Evolutionary conservation across 1,284 basidiomycete species (phyloP).

Genomic region (Malassezia furfur): DNA sequence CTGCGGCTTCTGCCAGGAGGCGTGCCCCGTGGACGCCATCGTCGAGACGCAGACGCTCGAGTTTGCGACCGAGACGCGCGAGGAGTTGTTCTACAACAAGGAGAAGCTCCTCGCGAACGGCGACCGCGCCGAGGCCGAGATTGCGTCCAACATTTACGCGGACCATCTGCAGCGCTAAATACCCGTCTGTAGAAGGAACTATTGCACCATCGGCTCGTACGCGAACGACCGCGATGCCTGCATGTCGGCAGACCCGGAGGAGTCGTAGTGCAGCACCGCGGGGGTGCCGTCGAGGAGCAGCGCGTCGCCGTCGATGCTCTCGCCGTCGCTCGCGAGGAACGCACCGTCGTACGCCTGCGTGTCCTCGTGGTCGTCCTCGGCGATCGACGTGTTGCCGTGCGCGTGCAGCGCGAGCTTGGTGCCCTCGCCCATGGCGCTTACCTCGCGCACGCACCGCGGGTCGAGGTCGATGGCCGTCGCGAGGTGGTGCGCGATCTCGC

Average conservation of each 20-base stretch:
- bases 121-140: constrained; percentile 86
- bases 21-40: constrained; percentile 98
- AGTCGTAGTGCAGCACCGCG: constrained; percentile 1
- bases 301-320: constrained; percentile 3
- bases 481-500: constrained; percentile 37
- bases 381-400: constrained; percentile 3
- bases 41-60: constrained; percentile 65
- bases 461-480: constrained; percentile 35
- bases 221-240: not conserved
- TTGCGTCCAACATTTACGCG: constrained; percentile 43
- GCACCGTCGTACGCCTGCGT: not conserved
- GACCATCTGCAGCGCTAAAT: constrained; percentile 43
- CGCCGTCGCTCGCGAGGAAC: not conserved
- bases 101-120: constrained; percentile 83
- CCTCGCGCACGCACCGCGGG: constrained; percentile 19
- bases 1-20: constrained; percentile 58
- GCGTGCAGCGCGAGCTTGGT: constrained; percentile 14
- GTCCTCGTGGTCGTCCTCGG: constrained; percentile 14
- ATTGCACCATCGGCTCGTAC: not conserved
- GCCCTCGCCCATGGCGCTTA: constrained; percentile 15
- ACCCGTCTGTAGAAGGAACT: not conserved
- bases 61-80: constrained; percentile 91
- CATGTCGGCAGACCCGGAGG: not conserved
- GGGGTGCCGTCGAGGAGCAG: not conserved
- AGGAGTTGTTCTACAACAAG: constrained; percentile 98